phyloP scores from a whole-genome alignment of 306 rosid genomes.

The Prunus padus region DNA sequence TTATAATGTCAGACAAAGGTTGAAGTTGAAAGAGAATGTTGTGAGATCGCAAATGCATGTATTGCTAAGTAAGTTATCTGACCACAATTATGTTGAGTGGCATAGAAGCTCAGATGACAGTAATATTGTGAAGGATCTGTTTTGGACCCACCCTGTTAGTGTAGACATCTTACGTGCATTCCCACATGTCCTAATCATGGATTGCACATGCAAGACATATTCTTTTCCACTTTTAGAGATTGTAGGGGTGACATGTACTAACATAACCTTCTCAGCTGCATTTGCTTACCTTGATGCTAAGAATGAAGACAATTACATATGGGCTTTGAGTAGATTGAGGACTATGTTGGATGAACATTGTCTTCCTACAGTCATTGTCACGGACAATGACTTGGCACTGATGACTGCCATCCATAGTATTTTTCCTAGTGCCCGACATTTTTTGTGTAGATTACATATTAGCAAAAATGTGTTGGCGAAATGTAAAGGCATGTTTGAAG shows the following conservation, averaged over 20 bases:
- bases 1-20: constrained; percentile 1
- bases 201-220: neutral
- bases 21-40: neutral
- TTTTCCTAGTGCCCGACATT: neutral
- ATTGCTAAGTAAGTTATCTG: neutral
- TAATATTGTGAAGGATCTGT: neutral
- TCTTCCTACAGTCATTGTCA: neutral
- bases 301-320: neutral
- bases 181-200: neutral
- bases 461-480: neutral
- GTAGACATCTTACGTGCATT: neutral
- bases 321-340: constrained; percentile 2
- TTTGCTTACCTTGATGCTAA: constrained; percentile 8
- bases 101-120: neutral
- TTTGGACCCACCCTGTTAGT: constrained; percentile 16
- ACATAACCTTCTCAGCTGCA: neutral
- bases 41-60: constrained; percentile 4
- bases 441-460: neutral
- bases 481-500: neutral
- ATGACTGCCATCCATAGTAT: neutral
- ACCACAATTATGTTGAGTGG: neutral
- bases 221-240: neutral
- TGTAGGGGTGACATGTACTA: neutral
- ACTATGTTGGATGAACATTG: neutral
- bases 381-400: neutral